A percentile compares a stretch with the other conserved stretches of the same genome.
phyloP scores from a whole-genome alignment of 352 stramenopile genomes.

The Phytophthora constricta region DNA sequence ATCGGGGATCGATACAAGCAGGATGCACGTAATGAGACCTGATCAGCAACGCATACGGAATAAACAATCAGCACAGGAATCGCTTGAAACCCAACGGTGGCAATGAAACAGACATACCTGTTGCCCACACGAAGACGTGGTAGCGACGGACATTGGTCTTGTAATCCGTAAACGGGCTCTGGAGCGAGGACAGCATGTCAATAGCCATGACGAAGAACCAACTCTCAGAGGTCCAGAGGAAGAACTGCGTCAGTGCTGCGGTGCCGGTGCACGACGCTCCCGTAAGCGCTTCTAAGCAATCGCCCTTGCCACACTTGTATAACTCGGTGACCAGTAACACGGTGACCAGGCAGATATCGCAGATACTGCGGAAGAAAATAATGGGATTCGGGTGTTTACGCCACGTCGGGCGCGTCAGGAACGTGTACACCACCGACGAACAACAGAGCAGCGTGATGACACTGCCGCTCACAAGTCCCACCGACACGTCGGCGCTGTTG shows the following conservation, averaged over 20 bases:
- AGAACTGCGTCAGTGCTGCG: constrained; percentile 85
- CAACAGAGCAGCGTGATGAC: constrained; percentile 83
- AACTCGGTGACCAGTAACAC: constrained; percentile 82
- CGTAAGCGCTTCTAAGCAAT: constrained; percentile 46
- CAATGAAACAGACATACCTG: constrained; percentile 47
- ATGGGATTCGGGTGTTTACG: constrained; percentile 89
- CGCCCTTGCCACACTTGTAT: constrained; percentile 73
- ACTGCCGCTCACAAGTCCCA: constrained; percentile 77
- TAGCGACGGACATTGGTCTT: constrained; percentile 86
- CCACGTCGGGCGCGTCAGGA: constrained; percentile 77
- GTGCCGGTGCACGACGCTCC: constrained; percentile 63
- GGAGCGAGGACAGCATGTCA: constrained; percentile 84
- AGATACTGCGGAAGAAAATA: constrained; percentile 88
- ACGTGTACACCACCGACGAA: constrained; percentile 79
- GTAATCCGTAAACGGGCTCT: constrained; percentile 91
- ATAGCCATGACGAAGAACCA: constrained; percentile 92
- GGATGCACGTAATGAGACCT: constrained; percentile 70
- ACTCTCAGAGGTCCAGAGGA: constrained; percentile 87
- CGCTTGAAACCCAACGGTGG: no score
- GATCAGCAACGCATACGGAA: no score
- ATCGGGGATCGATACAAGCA: constrained; percentile 75
- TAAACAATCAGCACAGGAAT: constrained; percentile 13
- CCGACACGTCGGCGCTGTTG: constrained; percentile 59
- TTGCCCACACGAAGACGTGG: constrained; percentile 84
- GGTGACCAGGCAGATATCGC: constrained; percentile 80